Conservation (phyloP, 164 flowering plant species). For the Stephania cephalantha region DNA sequence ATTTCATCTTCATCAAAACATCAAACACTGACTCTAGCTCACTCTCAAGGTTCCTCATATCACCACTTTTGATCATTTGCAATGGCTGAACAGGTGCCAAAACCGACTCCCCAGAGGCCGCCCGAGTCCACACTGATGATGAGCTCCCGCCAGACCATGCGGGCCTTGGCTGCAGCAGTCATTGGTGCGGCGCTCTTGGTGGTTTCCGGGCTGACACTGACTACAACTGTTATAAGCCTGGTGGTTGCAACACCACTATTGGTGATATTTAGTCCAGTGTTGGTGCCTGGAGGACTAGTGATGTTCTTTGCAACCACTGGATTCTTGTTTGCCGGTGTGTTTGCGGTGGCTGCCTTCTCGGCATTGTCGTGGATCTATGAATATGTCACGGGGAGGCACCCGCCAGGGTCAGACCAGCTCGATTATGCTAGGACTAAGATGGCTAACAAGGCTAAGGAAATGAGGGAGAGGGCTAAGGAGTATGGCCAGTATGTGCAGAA, state of each 20-base stretch:
- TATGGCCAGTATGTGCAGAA: slow-evolving; percentile 36
- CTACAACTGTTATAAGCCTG: slow-evolving; percentile 38
- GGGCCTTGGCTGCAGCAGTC: slow-evolving; percentile 32
- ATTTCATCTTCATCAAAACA: neutral
- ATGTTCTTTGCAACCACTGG: slow-evolving; percentile 29
- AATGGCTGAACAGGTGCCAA: slow-evolving; percentile 8
- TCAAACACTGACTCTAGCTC: too few relatives aligned
- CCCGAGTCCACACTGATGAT: slow-evolving; percentile 15
- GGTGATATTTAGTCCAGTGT: slow-evolving; percentile 47
- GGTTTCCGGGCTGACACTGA: slow-evolving; percentile 40
- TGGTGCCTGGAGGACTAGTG: slow-evolving; percentile 42
- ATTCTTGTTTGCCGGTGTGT: slow-evolving; percentile 45
- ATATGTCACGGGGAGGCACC: slow-evolving; percentile 43
- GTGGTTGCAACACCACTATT: slow-evolving; percentile 41
- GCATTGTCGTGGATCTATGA: slow-evolving; percentile 45
- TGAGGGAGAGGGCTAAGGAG: slow-evolving; percentile 47
- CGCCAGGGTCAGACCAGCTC: slow-evolving; percentile 37
- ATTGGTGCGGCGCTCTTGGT: slow-evolving; percentile 28
- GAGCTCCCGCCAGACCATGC: slow-evolving; percentile 26
- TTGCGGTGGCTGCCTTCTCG: slow-evolving; percentile 38
- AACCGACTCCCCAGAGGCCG: slow-evolving; percentile 14
- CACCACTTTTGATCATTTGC: neutral
- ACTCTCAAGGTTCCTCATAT: neutral
- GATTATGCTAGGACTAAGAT: slow-evolving; percentile 36
- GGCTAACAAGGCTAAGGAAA: slow-evolving; percentile 32